Evolutionary conservation across 2,329 filamentous ascomycete species (phyloP).

Genomic region (Colletotrichum ledebouriae): DNA sequence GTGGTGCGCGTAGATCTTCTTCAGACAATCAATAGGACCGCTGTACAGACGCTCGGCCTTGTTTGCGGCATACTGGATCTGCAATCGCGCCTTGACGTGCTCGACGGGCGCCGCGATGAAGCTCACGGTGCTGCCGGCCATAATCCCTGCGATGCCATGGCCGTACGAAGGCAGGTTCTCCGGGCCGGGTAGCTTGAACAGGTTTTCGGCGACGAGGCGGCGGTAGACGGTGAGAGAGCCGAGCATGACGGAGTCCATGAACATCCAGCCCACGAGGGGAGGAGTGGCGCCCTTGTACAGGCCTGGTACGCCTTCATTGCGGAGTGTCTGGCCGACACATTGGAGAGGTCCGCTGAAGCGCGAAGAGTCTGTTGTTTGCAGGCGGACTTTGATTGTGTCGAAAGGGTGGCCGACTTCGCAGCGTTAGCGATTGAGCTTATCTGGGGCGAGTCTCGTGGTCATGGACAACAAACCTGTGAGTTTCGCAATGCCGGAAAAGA

Average conservation of each 20-base stretch:
- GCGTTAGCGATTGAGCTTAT: constrained; percentile 15
- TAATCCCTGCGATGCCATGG: constrained; percentile 87
- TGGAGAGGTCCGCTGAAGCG: constrained; percentile 90
- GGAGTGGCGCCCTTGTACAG: constrained; percentile 96
- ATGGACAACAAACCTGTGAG: constrained; percentile 67
- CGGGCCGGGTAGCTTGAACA: constrained; percentile 70
- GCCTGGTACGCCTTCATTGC: constrained; percentile 85
- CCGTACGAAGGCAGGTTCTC: constrained; percentile 77
- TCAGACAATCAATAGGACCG: constrained; percentile 87
- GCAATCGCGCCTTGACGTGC: constrained; percentile 92
- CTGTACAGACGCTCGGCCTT: constrained; percentile 85
- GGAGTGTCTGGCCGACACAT: constrained; percentile 86
- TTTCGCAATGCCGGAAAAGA: constrained; percentile 95
- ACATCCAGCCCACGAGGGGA: constrained; percentile 95
- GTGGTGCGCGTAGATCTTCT: constrained; percentile 78
- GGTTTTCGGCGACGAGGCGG: constrained; percentile 81
- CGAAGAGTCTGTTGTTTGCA: constrained; percentile 84
- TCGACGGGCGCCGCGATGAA: constrained; percentile 95
- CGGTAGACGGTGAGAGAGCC: constrained; percentile 93
- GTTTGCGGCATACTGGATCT: constrained; percentile 89
- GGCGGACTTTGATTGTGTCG: constrained; percentile 95
- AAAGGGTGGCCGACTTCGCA: constrained; percentile 78
- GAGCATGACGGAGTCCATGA: constrained; percentile 94
- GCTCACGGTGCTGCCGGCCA: constrained; percentile 90
- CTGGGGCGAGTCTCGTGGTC: background rate